Evolutionary conservation across 306 rosid genomes (phyloP).

Genomic region (Dalbergia cultrata): DNA sequence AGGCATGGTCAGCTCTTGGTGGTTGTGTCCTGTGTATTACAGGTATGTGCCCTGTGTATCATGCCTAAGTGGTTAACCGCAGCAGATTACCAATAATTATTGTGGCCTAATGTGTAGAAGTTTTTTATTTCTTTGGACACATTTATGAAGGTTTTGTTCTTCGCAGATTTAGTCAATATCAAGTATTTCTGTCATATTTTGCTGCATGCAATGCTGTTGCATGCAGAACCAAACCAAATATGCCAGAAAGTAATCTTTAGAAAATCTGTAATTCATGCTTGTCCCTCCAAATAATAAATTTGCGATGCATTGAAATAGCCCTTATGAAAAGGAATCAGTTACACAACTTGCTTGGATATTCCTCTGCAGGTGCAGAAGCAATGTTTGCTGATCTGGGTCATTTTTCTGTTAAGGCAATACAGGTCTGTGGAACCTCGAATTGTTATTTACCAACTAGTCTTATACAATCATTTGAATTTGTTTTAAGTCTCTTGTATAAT

Average conservation of each 20-base stretch:
- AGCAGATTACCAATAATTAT: neutral
- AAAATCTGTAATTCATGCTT: constrained; percentile 6
- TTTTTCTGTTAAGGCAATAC: constrained; percentile 85
- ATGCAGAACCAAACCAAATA: neutral
- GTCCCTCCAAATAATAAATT: constrained; percentile 27
- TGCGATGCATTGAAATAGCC: neutral
- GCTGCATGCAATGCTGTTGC: neutral
- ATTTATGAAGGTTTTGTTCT: neutral
- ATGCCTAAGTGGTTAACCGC: neutral
- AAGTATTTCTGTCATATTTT: constrained; percentile 1
- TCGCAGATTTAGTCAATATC: constrained; percentile 1
- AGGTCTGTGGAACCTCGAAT: constrained; percentile 58
- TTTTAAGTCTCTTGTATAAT: constrained; percentile 1
- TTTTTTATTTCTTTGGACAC: constrained; percentile 3
- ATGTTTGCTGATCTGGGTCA: constrained; percentile 99
- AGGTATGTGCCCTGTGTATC: constrained; percentile 48
- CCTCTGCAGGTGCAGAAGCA: constrained; percentile 85
- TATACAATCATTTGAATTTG: constrained; percentile 10
- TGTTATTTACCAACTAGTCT: constrained; percentile 33
- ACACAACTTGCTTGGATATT: constrained; percentile 15
- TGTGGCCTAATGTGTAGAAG: constrained; percentile 7
- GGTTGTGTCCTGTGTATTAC: constrained; percentile 84
- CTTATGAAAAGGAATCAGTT: neutral
- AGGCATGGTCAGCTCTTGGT: constrained; percentile 83
- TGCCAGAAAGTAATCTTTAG: neutral